These are phyloP conservation scores for Syncephalastrum sp. DNA, from an alignment of 371 early-diverging fungal species.

Conservation along the genomic window DNA sequence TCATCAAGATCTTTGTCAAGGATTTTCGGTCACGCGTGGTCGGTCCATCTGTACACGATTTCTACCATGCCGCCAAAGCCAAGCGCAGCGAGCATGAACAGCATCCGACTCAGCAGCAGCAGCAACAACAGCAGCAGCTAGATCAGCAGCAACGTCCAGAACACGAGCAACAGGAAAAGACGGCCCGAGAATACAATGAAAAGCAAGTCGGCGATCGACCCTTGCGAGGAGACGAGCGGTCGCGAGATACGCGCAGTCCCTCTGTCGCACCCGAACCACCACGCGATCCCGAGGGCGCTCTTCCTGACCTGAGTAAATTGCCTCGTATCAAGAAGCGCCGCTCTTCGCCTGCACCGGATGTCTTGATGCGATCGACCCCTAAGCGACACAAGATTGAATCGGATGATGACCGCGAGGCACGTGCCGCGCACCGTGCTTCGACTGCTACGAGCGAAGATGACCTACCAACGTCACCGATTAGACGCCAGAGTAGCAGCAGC, in stretches of 20 bases:
- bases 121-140: not conserved
- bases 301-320: constrained; percentile 24
- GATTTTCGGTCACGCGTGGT: constrained; percentile 59
- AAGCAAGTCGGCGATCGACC: not conserved
- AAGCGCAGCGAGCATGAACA: constrained; percentile 16
- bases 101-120: not conserved
- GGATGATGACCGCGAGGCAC: constrained; percentile 6
- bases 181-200: not conserved
- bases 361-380: not conserved
- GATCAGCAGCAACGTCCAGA: no score
- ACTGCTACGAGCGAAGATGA: not conserved
- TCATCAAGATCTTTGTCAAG: constrained; percentile 59
- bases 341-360: constrained; percentile 3
- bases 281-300: constrained; percentile 1
- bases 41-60: constrained; percentile 55
- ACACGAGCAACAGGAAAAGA: no score
- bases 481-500: no score
- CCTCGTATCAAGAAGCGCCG: constrained; percentile 42
- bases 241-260: not conserved
- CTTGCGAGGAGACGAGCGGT: not conserved
- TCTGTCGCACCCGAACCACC: not conserved
- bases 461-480: no score
- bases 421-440: not conserved
- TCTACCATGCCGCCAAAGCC: constrained; percentile 37
- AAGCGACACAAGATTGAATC: constrained; percentile 4